These are phyloP conservation scores for Cryptosporidium tyzzeri DNA, from an alignment of 169 alveolate species.

Conservation along the genomic window DNA sequence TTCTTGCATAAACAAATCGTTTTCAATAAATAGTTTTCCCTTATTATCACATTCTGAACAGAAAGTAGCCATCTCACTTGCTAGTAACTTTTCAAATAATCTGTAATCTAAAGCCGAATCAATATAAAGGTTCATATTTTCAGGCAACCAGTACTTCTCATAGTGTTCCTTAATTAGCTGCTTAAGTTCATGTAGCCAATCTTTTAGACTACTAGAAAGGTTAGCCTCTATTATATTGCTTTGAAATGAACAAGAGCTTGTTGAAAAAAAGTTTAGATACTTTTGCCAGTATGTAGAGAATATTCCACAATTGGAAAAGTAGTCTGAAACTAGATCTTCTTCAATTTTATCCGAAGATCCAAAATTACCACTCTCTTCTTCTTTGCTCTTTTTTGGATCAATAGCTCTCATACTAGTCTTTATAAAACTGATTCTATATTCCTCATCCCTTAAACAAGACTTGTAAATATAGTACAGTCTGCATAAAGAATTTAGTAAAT, in stretches of 20 bases:
- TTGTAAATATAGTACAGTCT: conserved; percentile 44
- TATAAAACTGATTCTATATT: conserved; percentile 42
- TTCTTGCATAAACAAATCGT: not conserved
- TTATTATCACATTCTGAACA: conserved; percentile 1
- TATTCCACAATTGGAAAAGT: conserved; percentile 37
- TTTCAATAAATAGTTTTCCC: not conserved
- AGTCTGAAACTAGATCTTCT: conserved; percentile 3
- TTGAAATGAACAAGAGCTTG: not conserved
- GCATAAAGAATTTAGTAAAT: conserved; percentile 16
- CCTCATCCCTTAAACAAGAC: conserved; percentile 48
- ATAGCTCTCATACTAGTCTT: conserved; percentile 13
- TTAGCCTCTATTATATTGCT: not conserved
- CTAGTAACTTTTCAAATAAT: conserved; percentile 19
- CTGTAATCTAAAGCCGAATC: conserved; percentile 38
- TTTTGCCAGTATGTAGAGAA: conserved; percentile 50
- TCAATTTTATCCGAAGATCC: not conserved
- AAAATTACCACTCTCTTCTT: not conserved
- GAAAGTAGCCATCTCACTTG: not conserved
- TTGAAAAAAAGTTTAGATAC: not conserved
- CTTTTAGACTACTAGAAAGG: conserved; percentile 3
- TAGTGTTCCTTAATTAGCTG: conserved; percentile 4
- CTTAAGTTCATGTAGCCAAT: conserved; percentile 10
- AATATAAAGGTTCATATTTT: conserved; percentile 31
- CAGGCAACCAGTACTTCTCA: conserved; percentile 45
- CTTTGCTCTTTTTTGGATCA: not conserved